Percentiles rank a stretch among this genome's conserved stretches.
Evolutionary conservation across 495 filamentous ascomycete genomes (phyloP).

Genomic region (Xylaria intraflava): DNA sequence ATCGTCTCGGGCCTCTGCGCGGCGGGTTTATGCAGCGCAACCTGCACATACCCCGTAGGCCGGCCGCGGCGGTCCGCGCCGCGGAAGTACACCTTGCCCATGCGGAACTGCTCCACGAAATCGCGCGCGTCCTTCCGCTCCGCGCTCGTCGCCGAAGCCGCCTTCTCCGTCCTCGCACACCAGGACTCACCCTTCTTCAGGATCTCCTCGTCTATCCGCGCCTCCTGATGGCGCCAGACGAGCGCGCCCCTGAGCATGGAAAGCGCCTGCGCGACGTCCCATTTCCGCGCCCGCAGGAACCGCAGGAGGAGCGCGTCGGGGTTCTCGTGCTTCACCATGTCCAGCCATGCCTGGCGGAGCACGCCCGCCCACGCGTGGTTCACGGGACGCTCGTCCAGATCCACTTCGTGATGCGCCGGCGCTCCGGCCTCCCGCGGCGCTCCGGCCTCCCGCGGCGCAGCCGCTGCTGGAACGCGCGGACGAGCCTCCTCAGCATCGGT

Average conservation of each 20-base stretch:
- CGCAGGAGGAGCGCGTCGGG: slow-evolving; percentile 76
- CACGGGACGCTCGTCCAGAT: neutral
- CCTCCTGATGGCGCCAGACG: neutral
- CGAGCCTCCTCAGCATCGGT: neutral
- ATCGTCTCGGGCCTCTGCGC: neutral
- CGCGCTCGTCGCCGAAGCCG: neutral
- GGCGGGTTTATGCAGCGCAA: neutral
- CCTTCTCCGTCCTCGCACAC: neutral
- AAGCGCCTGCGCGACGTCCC: slow-evolving; percentile 68
- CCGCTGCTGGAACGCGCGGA: neutral
- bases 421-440: neutral
- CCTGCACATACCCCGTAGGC: slow-evolving; percentile 1
- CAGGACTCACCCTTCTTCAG: neutral
- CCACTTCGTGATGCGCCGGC: neutral
- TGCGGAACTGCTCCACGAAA: neutral
- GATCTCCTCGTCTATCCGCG: neutral
- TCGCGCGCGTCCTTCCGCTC: neutral
- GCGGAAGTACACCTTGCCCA: slow-evolving; percentile 6
- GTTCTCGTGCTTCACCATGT: slow-evolving; percentile 8
- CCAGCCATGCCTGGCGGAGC: neutral
- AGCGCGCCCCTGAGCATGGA: neutral
- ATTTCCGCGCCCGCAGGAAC: slow-evolving; percentile 89
- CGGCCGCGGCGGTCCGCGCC: neutral
- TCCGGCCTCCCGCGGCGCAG: neutral
- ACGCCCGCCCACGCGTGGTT: slow-evolving; percentile 39